Base-by-base conservation (phyloP, 2,329 filamentous ascomycete genomes). In the Nemania sp. region DNA sequence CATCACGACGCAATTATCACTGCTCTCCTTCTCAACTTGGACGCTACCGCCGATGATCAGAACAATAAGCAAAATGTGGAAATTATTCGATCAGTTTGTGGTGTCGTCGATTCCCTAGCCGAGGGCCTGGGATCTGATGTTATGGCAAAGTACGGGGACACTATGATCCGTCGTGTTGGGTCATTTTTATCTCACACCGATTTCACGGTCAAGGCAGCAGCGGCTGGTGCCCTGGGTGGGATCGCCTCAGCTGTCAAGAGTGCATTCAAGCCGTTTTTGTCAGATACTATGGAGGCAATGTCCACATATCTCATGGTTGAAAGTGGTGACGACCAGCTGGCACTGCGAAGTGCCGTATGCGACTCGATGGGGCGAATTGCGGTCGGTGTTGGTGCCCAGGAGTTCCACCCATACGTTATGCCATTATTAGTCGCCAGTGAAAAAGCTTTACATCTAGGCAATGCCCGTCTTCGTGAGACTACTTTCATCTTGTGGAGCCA, bases 401-500 rank as follows among this genome's bases (percentile, higher is more conserved):
- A 88, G 42, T 97, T 97, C 80, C 86, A 96, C 77, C 90, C 89
- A 12, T 97, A 93, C 68, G 92, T 97, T 30, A 80, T 89, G 68
- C 90, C 91, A 36, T 80, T 97, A 54, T 96, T 99, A 89, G 82
- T 87, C 66, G 88, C 93, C 12, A 96, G 90, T 62, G 92, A 97
- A 74, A 92, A 97, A 73, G 92, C 89, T 50, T 81, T 97, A 2
- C 80, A 88, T 64, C 85, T 99, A 2, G 92, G 91, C 64, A 92
- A 97, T 75, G 89, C 92, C 36, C 84, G 92, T 52, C 84, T 97
- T 46, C 90, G 91, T 73, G 94, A 99, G 78, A 97, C 91, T 58
- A 96, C 91, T 70, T 99, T 96, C 76, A 95, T 97, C 59, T 81
- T 99, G 49, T 99, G 94, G 93, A 91, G 90, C 61, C 91, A 90